Evolutionary conservation across 2,329 filamentous ascomycete genomes (phyloP).

Genomic region (Botrytis porri): DNA sequence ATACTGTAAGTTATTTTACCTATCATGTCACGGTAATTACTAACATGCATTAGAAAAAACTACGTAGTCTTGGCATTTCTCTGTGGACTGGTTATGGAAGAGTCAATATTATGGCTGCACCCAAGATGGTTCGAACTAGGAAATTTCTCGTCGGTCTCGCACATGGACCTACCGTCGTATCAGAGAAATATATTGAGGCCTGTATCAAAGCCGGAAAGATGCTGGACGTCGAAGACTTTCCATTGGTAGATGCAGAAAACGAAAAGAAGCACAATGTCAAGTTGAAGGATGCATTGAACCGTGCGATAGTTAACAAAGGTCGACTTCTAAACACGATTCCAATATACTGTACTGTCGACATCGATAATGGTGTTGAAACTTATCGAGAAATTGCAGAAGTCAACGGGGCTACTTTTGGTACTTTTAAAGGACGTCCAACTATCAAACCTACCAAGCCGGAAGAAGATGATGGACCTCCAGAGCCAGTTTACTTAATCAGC

Average conservation of each 20-base stretch:
- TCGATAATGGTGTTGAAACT: constrained; percentile 78
- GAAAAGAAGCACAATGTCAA: constrained; percentile 70
- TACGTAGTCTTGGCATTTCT: constrained; percentile 79
- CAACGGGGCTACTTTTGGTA: constrained; percentile 80
- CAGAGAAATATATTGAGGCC: constrained; percentile 73
- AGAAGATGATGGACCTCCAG: constrained; percentile 58
- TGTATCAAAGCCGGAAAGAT: constrained; percentile 68
- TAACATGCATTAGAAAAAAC: constrained; percentile 60
- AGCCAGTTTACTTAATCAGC: constrained; percentile 81
- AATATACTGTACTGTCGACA: constrained; percentile 79
- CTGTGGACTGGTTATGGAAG: constrained; percentile 72
- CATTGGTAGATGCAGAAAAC: constrained; percentile 67
- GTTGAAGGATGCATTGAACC: constrained; percentile 63
- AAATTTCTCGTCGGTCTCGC: constrained; percentile 92
- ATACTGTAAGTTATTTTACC: constrained; percentile 60
- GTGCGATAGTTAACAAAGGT: constrained; percentile 74
- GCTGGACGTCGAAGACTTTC: constrained; percentile 61
- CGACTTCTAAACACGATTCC: constrained; percentile 71
- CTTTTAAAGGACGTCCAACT: constrained; percentile 60
- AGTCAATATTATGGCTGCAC: constrained; percentile 85
- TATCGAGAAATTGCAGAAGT: constrained; percentile 83
- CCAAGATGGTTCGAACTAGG: constrained; percentile 80
- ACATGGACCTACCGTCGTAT: constrained; percentile 73
- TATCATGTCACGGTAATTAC: not conserved
- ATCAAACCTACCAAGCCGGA: constrained; percentile 61